Evolutionary conservation across 495 filamentous ascomycete genomes (phyloP).

Genomic region (Barbatosphaeria neglecta): DNA sequence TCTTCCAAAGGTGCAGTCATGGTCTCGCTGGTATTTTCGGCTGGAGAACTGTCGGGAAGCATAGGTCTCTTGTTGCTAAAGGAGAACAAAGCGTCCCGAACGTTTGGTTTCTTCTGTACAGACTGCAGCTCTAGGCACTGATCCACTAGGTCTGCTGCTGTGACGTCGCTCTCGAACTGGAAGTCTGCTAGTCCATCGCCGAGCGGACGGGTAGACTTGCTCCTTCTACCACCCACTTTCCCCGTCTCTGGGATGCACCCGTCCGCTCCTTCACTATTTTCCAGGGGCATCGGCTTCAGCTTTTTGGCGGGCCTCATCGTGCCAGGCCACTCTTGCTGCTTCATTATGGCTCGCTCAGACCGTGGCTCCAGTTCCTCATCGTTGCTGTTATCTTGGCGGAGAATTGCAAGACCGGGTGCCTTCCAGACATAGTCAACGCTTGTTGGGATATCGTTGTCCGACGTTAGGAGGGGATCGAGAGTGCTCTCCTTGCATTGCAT

Average conservation of each 20-base stretch:
- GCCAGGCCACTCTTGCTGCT: not conserved
- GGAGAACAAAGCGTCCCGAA: too few relatives aligned
- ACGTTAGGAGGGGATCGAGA: constrained; percentile 11
- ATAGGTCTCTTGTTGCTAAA: too few relatives aligned
- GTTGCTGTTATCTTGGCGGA: constrained; percentile 38
- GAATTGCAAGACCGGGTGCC: constrained; percentile 36
- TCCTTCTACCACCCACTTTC: too few relatives aligned
- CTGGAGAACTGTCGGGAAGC: too few relatives aligned
- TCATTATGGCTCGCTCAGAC: not conserved
- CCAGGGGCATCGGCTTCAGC: not conserved
- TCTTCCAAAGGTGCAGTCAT: constrained; percentile 4
- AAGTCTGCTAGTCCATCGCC: too few relatives aligned
- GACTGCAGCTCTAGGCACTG: too few relatives aligned
- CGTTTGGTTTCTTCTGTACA: too few relatives aligned
- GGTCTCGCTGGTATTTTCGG: too few relatives aligned
- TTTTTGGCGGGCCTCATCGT: not conserved
- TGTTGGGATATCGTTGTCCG: constrained; percentile 13
- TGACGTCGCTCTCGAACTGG: too few relatives aligned
- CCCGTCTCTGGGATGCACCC: too few relatives aligned
- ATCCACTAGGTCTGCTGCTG: too few relatives aligned
- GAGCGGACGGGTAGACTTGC: too few relatives aligned
- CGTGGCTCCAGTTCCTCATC: constrained; percentile 22
- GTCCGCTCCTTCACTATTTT: not conserved
- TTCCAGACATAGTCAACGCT: constrained; percentile 40
- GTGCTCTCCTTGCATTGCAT: constrained; percentile 17